These are phyloP conservation scores for Neurospora crassa DNA, from an alignment of 2,329 filamentous ascomycete species.

Conservation along the genomic window DNA sequence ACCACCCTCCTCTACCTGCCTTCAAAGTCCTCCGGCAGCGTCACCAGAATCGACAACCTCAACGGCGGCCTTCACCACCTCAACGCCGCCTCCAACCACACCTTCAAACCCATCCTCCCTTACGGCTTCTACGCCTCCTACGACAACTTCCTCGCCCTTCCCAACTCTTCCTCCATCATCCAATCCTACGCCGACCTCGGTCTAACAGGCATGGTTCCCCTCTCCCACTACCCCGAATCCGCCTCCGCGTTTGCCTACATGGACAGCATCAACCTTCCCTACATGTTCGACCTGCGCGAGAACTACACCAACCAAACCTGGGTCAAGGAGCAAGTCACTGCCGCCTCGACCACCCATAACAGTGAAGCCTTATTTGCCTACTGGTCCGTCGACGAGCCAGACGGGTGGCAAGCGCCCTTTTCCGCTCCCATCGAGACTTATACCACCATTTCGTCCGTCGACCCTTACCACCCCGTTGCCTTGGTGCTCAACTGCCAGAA, in stretches of 20 bases:
- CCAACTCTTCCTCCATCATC: slow-evolving; percentile 25
- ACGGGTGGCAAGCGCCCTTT: slow-evolving; percentile 46
- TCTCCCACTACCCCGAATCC: slow-evolving; percentile 30
- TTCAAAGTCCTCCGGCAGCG: slow-evolving; percentile 32
- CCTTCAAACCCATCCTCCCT: slow-evolving; percentile 32
- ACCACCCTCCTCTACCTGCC: slow-evolving; percentile 33
- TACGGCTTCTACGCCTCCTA: slow-evolving; percentile 36
- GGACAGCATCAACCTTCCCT: slow-evolving; percentile 28
- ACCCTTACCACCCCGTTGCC: slow-evolving; percentile 52
- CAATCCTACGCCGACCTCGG: slow-evolving; percentile 27
- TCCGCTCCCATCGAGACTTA: slow-evolving; percentile 33
- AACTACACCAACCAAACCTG: slow-evolving; percentile 34
- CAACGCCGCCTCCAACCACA: slow-evolving; percentile 24
- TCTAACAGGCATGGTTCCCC: slow-evolving; percentile 35
- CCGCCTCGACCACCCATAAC: slow-evolving; percentile 23
- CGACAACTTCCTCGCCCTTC: slow-evolving; percentile 32
- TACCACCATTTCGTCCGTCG: slow-evolving; percentile 35
- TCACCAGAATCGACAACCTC: slow-evolving; percentile 35
- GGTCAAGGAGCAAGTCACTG: slow-evolving; percentile 28
- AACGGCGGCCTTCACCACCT: slow-evolving; percentile 31
- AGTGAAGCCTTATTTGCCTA: slow-evolving; percentile 33
- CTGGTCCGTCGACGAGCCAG: slow-evolving; percentile 41
- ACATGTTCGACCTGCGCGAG: slow-evolving; percentile 36
- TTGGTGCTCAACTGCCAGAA: slow-evolving; percentile 42
- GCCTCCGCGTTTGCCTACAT: slow-evolving; percentile 29